Evolutionary conservation across 441 rosid genomes (phyloP).

Genomic region (Adansonia rubrostipa): DNA sequence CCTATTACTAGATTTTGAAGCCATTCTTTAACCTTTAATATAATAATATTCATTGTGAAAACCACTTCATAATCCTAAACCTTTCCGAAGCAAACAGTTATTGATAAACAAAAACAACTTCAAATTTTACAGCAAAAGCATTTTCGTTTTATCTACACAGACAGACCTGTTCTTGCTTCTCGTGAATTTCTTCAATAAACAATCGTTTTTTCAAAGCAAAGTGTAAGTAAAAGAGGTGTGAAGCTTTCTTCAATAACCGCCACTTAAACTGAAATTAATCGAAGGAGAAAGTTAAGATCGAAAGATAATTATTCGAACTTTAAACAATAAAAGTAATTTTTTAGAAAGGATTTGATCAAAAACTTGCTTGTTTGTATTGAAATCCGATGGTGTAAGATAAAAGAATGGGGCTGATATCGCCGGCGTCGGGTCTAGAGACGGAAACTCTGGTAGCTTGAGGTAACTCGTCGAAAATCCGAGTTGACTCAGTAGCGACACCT

Average conservation of each 20-base stretch:
- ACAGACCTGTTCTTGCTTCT: slow-evolving; percentile 99
- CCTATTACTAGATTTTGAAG: slow-evolving; percentile 99
- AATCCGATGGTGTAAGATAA: slow-evolving; percentile 85
- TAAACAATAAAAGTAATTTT: background rate
- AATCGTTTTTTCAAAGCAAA: slow-evolving; percentile 91
- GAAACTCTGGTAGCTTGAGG: slow-evolving; percentile 75
- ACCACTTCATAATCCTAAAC: slow-evolving; percentile 51
- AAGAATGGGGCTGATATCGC: slow-evolving; percentile 85
- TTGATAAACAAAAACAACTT: background rate
- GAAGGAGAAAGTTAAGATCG: slow-evolving; percentile 12
- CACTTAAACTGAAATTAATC: slow-evolving; percentile 76
- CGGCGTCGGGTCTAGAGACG: slow-evolving; percentile 88
- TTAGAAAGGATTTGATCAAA: background rate
- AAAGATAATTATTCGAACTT: background rate
- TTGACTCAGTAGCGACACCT: slow-evolving; percentile 45
- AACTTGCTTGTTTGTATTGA: slow-evolving; percentile 81
- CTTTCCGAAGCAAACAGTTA: slow-evolving; percentile 34
- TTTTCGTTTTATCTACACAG: slow-evolving; percentile 26
- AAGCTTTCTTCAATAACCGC: slow-evolving; percentile 83
- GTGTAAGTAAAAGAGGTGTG: slow-evolving; percentile 89
- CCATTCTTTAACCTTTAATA: slow-evolving; percentile 99
- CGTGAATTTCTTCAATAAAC: slow-evolving; percentile 92
- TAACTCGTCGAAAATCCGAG: slow-evolving; percentile 85
- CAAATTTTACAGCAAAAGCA: slow-evolving; percentile 5
- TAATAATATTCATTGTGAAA: slow-evolving; percentile 50